Percentiles rank a stretch among this genome's conserved stretches.
These are phyloP conservation scores for Candida nitratophila DNA, from an alignment of 805 yeast species.

Conservation along the genomic window DNA sequence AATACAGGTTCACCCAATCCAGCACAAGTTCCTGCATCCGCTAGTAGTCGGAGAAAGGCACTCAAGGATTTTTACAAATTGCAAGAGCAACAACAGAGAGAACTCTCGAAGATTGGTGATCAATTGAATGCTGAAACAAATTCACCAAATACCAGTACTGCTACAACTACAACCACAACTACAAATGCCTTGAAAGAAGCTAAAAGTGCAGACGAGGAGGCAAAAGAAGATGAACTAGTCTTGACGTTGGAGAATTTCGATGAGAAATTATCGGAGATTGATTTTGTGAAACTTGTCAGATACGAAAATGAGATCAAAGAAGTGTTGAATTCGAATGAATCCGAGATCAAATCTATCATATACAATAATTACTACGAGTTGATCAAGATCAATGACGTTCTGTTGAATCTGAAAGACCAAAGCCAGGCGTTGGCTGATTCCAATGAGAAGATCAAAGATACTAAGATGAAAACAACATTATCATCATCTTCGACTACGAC, in stretches of 20 bases:
- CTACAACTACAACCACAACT: no score
- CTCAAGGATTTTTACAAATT: slow-evolving; percentile 35
- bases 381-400: slow-evolving; percentile 56
- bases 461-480: no score
- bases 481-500: neutral
- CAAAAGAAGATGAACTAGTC: slow-evolving; percentile 17
- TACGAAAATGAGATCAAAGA: slow-evolving; percentile 36
- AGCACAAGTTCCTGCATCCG: neutral
- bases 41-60: slow-evolving; percentile 29
- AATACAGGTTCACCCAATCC: no score
- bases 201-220: neutral
- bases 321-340: slow-evolving; percentile 44
- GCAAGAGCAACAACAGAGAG: slow-evolving; percentile 21
- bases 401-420: slow-evolving; percentile 28
- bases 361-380: slow-evolving; percentile 72
- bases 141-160: slow-evolving; percentile 1
- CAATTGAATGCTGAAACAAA: slow-evolving; percentile 2
- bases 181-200: no score
- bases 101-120: slow-evolving; percentile 5
- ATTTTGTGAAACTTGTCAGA: slow-evolving; percentile 25
- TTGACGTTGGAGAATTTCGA: slow-evolving; percentile 25
- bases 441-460: neutral
- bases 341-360: slow-evolving; percentile 61
- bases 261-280: slow-evolving; percentile 21
- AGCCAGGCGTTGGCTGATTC: neutral